These are phyloP conservation scores for sweet orange (Citrus sinensis) DNA, from an alignment of 345 rosid genomes.

Conservation along the genomic window DNA sequence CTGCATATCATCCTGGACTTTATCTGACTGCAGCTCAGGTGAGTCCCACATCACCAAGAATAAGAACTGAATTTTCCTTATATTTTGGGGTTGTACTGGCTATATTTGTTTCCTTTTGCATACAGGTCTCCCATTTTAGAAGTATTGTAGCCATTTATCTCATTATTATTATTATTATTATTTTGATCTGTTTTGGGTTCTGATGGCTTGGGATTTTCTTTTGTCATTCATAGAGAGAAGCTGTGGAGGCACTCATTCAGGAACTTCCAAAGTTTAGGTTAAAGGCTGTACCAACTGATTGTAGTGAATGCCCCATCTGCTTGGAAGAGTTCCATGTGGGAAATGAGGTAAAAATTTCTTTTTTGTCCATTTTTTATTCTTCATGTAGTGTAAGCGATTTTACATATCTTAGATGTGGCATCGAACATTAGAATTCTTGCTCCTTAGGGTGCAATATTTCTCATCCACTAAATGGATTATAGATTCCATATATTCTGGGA, in stretches of 20 bases:
- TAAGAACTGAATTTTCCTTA: not conserved
- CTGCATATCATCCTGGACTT: conserved; percentile 94
- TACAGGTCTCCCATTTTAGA: not conserved
- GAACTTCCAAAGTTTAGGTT: conserved; percentile 94
- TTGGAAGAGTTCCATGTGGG: conserved; percentile 88
- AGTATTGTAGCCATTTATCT: not conserved
- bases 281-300: conserved; percentile 95
- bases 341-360: conserved; percentile 62
- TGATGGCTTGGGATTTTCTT: not conserved
- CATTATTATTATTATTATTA: no score
- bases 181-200: conserved; percentile 1
- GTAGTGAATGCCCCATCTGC: conserved; percentile 99
- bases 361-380: not conserved
- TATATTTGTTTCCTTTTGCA: not conserved
- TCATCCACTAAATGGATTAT: not conserved
- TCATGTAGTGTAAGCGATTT: not conserved
- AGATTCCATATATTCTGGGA: not conserved
- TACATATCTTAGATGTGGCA: not conserved
- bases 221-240: conserved; percentile 63
- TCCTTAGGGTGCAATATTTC: not conserved
- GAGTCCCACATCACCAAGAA: conserved; percentile 7
- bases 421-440: not conserved
- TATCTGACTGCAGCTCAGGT: conserved; percentile 95
- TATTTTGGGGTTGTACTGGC: not conserved
- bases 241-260: conserved; percentile 95